Base-by-base conservation (phyloP, 163 green algal genomes). In the Chloromonas sp. region DNA sequence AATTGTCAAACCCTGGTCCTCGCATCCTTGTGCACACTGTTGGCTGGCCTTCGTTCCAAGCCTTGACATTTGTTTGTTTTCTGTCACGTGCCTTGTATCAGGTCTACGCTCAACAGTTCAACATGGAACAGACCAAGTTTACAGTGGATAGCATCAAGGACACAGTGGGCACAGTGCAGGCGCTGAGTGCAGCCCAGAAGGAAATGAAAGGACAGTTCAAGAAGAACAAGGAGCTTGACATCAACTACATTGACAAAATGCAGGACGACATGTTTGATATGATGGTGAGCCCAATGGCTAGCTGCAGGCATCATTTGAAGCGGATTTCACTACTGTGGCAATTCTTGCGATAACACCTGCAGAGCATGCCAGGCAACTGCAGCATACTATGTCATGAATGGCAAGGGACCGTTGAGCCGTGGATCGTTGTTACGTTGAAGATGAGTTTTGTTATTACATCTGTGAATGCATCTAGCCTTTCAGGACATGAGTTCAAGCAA, bases 81-180 rank as follows among this genome's bases (percentile, higher is more conserved):
- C 36, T 36, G 36, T 36, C 36, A 36, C 36, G 36, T 36, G 36
- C 36, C 36, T 36, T 36, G 36, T 36, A 36, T 36, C 36, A 36
- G 88, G 91, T 99, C n/a, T 98, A 97, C 89, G 92, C 95, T 79
- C 97, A 99, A 90, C 94, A 98, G 84, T 98, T 97, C 92, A 98
- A 98, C 83, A 88, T 99, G 86, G 97, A 99, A 85, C 94, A 98
- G 86, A 95, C 96, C 2, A 85, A 92, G 0, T 99, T 98, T 91
- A 94, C 95, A 2, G 90, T 96, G 36, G 89, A 98, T 83, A 92
- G 83, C 60, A 93, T 96, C 81, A 92, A 96, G 87, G 92, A 96
- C 85, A 93, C 86, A 14, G 90, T 94, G 1, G 78, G 88, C 79
- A 86, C 86, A 70, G 86, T 89, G 58, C 85, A 88, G 84, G 84